These are phyloP conservation scores for Trichoderma orchidacearum DNA, from an alignment of 495 filamentous ascomycete genomes.

Conservation along the genomic window DNA sequence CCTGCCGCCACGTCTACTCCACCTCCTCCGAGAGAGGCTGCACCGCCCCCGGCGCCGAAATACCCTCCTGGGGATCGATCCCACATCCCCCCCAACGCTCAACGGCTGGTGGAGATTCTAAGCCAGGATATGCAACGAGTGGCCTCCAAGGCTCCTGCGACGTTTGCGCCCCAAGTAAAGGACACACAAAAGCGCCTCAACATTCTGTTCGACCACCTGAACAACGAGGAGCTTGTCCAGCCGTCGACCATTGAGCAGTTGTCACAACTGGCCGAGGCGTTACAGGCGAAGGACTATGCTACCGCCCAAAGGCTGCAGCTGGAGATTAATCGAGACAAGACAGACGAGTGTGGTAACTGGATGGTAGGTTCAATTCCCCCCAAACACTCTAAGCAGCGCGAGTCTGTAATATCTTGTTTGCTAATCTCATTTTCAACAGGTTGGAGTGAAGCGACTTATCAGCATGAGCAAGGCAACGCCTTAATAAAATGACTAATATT, in stretches of 20 bases:
- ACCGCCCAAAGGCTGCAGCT: constrained; percentile 63
- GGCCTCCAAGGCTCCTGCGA: constrained; percentile 62
- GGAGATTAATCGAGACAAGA: constrained; percentile 69
- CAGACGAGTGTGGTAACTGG: constrained; percentile 82
- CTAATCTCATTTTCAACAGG: constrained; percentile 31
- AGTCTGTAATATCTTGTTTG: background rate
- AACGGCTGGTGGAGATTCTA: constrained; percentile 69
- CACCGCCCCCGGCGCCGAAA: constrained; percentile 32
- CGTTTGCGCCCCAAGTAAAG: constrained; percentile 73
- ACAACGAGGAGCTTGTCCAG: constrained; percentile 83
- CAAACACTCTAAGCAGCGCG: background rate
- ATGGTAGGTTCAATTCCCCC: constrained; percentile 59
- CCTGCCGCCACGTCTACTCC: constrained; percentile 29
- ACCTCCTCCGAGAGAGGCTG: constrained; percentile 21
- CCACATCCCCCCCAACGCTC: constrained; percentile 67
- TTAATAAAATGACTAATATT: constrained; percentile 4
- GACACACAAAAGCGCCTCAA: constrained; percentile 87
- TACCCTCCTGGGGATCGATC: constrained; percentile 80
- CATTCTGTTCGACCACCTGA: constrained; percentile 88
- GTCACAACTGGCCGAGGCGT: constrained; percentile 45
- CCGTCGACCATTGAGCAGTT: constrained; percentile 61
- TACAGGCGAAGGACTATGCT: constrained; percentile 62
- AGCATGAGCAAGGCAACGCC: constrained; percentile 77
- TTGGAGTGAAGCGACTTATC: constrained; percentile 84
- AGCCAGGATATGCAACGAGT: constrained; percentile 77